phyloP scores from a whole-genome alignment of 73 alveolate species.

The Loxodes magnus region DNA sequence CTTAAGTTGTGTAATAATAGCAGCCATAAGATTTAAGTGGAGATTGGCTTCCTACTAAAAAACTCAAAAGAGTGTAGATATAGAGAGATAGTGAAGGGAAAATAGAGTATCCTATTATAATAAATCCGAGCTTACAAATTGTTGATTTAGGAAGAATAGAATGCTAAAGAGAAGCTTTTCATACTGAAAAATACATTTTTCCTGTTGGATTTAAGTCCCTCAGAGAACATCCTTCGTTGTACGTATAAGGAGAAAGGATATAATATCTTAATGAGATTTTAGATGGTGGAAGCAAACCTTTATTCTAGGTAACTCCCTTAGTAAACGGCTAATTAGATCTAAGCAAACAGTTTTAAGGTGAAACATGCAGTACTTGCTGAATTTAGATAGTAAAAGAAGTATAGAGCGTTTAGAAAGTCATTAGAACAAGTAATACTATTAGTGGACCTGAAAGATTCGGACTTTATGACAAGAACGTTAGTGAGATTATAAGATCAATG shows the following conservation, averaged over 20 bases:
- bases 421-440: constrained; percentile 75
- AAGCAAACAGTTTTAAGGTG: constrained; percentile 80
- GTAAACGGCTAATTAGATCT: constrained; percentile 51
- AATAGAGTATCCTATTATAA: constrained; percentile 75
- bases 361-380: constrained; percentile 94
- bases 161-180: constrained; percentile 63
- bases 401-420: constrained; percentile 68
- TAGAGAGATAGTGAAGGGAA: constrained; percentile 62
- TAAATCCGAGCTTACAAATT: constrained; percentile 65
- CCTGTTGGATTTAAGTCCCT: constrained; percentile 88
- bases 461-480: constrained; percentile 74
- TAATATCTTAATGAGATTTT: constrained; percentile 84
- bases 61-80: constrained; percentile 11
- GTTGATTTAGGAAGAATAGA: constrained; percentile 76
- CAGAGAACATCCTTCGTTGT: constrained; percentile 81
- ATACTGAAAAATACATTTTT: constrained; percentile 81
- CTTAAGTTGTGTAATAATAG: constrained; percentile 3
- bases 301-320: constrained; percentile 68
- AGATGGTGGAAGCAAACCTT: constrained; percentile 86
- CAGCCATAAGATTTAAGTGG: constrained; percentile 15
- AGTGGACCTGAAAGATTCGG: constrained; percentile 96
- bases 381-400: constrained; percentile 70
- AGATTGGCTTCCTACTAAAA: no score
- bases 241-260: constrained; percentile 67
- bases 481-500: constrained; percentile 52